A percentile compares a stretch with the other conserved stretches of the same genome.
These are phyloP conservation scores for Scedosporium dehoogii DNA, from an alignment of 2,329 filamentous ascomycete species.

Conservation along the genomic window DNA sequence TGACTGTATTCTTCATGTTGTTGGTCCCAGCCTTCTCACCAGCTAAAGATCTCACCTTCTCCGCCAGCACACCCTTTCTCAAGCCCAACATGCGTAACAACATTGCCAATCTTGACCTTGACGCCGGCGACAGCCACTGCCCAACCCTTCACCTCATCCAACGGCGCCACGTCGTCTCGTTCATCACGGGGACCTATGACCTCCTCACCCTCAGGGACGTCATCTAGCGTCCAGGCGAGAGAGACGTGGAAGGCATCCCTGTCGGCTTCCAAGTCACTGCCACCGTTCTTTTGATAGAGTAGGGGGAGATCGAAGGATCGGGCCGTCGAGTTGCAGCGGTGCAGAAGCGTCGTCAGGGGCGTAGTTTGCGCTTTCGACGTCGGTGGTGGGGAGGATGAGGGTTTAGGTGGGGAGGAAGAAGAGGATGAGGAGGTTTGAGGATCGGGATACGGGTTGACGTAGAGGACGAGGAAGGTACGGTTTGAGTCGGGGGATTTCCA, in stretches of 20 bases:
- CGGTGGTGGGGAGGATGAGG: not conserved
- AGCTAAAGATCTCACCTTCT: not conserved
- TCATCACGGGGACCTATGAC: conserved; percentile 21
- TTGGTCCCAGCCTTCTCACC: not conserved
- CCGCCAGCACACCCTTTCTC: not conserved
- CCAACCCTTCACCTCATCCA: conserved; percentile 27
- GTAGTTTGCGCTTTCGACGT: conserved; percentile 17
- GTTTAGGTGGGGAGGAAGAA: conserved; percentile 2
- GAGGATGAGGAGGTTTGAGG: not conserved
- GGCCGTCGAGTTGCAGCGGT: conserved; percentile 55
- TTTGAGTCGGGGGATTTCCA: conserved; percentile 45
- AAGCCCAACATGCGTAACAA: conserved; percentile 26
- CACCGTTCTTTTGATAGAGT: conserved; percentile 45
- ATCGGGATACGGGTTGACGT: conserved; percentile 29
- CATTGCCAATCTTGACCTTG: conserved; percentile 69
- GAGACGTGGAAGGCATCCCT: conserved; percentile 70
- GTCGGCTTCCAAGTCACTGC: conserved; percentile 13
- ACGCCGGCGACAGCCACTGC: conserved; percentile 47
- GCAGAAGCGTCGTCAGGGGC: conserved; percentile 55
- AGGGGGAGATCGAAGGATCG: conserved; percentile 53
- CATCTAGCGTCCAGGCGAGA: conserved; percentile 68
- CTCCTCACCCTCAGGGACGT: conserved; percentile 24
- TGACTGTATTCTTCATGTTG: no score
- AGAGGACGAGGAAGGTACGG: conserved; percentile 78
- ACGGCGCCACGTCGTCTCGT: conserved; percentile 10